phyloP scores from a whole-genome alignment of 2,329 filamentous ascomycete species.

The Talaromyces sp. region DNA sequence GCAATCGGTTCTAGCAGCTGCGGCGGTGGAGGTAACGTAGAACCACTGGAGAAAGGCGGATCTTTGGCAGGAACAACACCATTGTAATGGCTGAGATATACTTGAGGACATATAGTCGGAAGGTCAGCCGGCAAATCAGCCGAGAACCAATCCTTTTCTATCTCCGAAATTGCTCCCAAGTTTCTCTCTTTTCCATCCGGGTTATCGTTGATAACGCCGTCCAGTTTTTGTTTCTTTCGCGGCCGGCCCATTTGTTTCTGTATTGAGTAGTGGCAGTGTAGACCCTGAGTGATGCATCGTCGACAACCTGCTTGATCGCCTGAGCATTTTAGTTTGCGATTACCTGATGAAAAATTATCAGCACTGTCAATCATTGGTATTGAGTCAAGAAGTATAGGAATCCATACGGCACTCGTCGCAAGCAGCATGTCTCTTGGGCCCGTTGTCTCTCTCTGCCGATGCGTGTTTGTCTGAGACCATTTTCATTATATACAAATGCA shows the following conservation, averaged over 20 bases:
- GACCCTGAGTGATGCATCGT: slow-evolving; percentile 42
- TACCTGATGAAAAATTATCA: slow-evolving; percentile 32
- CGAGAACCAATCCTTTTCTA: slow-evolving; percentile 23
- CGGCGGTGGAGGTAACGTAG: slow-evolving; percentile 22
- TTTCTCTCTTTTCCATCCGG: neutral
- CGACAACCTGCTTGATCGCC: slow-evolving; percentile 43
- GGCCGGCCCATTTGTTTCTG: slow-evolving; percentile 50
- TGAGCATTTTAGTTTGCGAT: slow-evolving; percentile 49
- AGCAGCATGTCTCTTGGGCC: slow-evolving; percentile 44
- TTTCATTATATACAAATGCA: neutral
- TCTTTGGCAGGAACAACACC: slow-evolving; percentile 18
- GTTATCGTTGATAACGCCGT: slow-evolving; percentile 24
- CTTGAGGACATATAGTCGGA: slow-evolving; percentile 29
- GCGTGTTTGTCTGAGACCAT: neutral
- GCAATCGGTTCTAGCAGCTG: slow-evolving; percentile 26
- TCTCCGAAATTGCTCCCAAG: slow-evolving; percentile 25
- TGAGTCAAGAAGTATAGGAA: slow-evolving; percentile 13
- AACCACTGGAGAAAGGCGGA: neutral
- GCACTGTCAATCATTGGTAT: slow-evolving; percentile 10
- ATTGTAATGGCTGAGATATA: slow-evolving; percentile 21
- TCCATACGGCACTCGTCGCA: slow-evolving; percentile 50
- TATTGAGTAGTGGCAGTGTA: slow-evolving; percentile 45
- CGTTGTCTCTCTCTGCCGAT: slow-evolving; percentile 21
- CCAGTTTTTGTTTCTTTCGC: slow-evolving; percentile 39
- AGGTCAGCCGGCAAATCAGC: slow-evolving; percentile 24